phyloP scores from a whole-genome alignment of 306 rosid genomes.

The Delonix regia region DNA sequence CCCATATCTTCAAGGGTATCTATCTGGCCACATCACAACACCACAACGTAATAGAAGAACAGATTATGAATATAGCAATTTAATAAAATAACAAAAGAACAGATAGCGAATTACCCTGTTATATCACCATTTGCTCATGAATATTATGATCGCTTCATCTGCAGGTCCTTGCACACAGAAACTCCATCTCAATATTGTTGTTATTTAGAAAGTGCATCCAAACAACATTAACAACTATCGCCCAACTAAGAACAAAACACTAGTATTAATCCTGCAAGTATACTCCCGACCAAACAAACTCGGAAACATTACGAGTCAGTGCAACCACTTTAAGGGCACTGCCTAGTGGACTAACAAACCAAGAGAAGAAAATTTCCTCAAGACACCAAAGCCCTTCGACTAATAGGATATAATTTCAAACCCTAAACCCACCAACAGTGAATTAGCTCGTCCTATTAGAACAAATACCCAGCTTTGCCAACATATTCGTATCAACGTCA shows the following conservation, averaged over 20 bases:
- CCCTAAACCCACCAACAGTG: slow-evolving; percentile 44
- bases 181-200: slow-evolving; percentile 56
- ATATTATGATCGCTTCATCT: slow-evolving; percentile 44
- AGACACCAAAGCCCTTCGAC: slow-evolving; percentile 29
- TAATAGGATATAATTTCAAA: slow-evolving; percentile 29
- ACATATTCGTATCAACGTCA: slow-evolving; percentile 21
- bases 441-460: slow-evolving; percentile 33
- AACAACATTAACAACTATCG: slow-evolving; percentile 48
- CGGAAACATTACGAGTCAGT: slow-evolving; percentile 16
- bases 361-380: slow-evolving; percentile 33
- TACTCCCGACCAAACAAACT: not conserved
- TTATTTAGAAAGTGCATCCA: slow-evolving; percentile 54
- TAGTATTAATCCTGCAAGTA: slow-evolving; percentile 10
- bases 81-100: not conserved
- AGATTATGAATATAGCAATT: not conserved
- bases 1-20: not conserved
- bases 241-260: slow-evolving; percentile 24
- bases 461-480: slow-evolving; percentile 14
- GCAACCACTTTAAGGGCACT: slow-evolving; percentile 22
- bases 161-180: slow-evolving; percentile 46
- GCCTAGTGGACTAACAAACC: slow-evolving; percentile 2
- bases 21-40: not conserved
- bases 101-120: slow-evolving; percentile 46
- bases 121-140: slow-evolving; percentile 55
- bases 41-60: too few relatives aligned